phyloP scores from a whole-genome alignment of 805 yeast species.

The Yueomyces sinensis region DNA sequence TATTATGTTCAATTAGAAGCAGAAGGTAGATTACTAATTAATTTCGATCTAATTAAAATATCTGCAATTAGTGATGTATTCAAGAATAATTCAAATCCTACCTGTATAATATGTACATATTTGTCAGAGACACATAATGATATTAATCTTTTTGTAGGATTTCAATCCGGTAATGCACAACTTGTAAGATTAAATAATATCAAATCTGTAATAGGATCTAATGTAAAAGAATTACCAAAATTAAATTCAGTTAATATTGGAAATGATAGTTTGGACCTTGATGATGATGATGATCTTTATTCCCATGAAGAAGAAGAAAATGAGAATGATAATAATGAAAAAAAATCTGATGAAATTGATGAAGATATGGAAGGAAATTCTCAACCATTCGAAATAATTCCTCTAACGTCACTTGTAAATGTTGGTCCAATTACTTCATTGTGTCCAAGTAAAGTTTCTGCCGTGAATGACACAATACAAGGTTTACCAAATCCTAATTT shows the following conservation, averaged over 20 bases:
- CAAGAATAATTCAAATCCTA: slow-evolving; percentile 14
- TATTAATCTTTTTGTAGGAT: slow-evolving; percentile 45
- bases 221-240: slow-evolving; percentile 30
- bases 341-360: slow-evolving; percentile 11
- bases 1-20: slow-evolving; percentile 16
- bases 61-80: slow-evolving; percentile 22
- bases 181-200: slow-evolving; percentile 26
- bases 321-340: slow-evolving; percentile 3
- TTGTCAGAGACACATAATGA: slow-evolving; percentile 18
- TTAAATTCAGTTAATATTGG: slow-evolving; percentile 10
- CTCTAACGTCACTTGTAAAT: slow-evolving; percentile 43
- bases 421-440: slow-evolving; percentile 66
- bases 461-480: slow-evolving; percentile 39
- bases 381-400: slow-evolving; percentile 30
- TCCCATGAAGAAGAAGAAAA: slow-evolving; percentile 3
- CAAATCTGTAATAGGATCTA: slow-evolving; percentile 17
- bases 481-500: slow-evolving; percentile 59
- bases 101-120: slow-evolving; percentile 15
- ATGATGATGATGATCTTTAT: slow-evolving; percentile 12
- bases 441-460: slow-evolving; percentile 43
- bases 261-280: slow-evolving; percentile 17
- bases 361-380: too few species aligned
- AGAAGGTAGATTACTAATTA: slow-evolving; percentile 21
- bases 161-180: slow-evolving; percentile 44
- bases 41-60: slow-evolving; percentile 17